These are phyloP conservation scores for Debaryomycetaceae sp. DNA, from an alignment of 1,139 yeast species.

Conservation along the genomic window DNA sequence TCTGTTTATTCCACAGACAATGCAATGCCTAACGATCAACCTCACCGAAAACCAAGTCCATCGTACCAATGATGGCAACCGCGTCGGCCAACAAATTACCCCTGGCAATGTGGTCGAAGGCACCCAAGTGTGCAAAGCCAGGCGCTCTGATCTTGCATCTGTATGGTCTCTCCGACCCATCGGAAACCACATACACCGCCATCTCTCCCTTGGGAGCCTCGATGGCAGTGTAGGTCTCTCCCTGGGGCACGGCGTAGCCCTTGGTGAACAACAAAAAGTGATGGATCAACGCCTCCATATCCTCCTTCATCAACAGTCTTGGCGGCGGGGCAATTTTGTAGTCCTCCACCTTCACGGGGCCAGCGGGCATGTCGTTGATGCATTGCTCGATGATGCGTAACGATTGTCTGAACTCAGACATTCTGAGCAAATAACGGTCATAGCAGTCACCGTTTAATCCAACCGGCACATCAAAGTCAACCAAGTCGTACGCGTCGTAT, in stretches of 20 bases:
- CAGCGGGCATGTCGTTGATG: conserved; percentile 87
- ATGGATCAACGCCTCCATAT: conserved; percentile 89
- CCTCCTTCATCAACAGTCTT: conserved; percentile 78
- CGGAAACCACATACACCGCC: conserved; percentile 88
- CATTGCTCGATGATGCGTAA: conserved; percentile 87
- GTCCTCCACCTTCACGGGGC: conserved; percentile 90
- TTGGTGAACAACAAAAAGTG: conserved; percentile 84
- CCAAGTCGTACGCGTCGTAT: conserved; percentile 83
- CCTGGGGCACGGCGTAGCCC: conserved; percentile 86
- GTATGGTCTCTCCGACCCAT: conserved; percentile 88
- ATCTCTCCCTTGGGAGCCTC: conserved; percentile 97
- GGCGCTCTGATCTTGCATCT: conserved; percentile 93
- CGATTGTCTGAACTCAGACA: conserved; percentile 91
- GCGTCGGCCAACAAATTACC: conserved; percentile 90
- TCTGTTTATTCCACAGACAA: background rate
- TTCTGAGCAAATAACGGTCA: conserved; percentile 82
- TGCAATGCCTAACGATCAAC: conserved; percentile 68
- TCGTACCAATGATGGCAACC: conserved; percentile 90
- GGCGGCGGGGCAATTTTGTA: conserved; percentile 84
- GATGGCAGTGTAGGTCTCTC: conserved; percentile 87
- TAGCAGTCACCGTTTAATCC: conserved; percentile 89
- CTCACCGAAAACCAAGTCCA: conserved; percentile 94
- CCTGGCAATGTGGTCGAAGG: conserved; percentile 80
- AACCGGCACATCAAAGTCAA: conserved; percentile 83
- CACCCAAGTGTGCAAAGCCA: conserved; percentile 87